Evolutionary conservation across 192 early-diverging fungal species (phyloP), one percentile per base, ranked within the genome.

Genomic region (Rhizophagus sp.): DNA sequence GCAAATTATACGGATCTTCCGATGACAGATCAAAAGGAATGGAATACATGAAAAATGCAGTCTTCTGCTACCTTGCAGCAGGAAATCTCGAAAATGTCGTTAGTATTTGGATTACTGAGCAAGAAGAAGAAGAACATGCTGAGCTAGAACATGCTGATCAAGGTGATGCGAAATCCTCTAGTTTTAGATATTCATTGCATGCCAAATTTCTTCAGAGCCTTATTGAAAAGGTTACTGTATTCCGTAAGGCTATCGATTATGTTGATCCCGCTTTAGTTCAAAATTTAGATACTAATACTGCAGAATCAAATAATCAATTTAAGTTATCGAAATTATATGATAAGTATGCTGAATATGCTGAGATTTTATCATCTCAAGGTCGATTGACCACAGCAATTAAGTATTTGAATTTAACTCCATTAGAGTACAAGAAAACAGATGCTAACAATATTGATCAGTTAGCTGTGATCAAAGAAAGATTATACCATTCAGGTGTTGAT

Each of bases 141-240:
- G 79, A 82, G 41, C 66, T 73, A 62, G 70, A 79, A 49, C 10
- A 57, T 44, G 76, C 41, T 34, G 68, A 63, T 22, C 61, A 75
- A 17, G 70, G 76, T 27, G 68, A 73, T 50, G 11, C 27, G 3
- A 62, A 27, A 49, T 61, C 44, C 25, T 67, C 78, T 6, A 61
- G 68, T 12, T 87, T 83, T 4, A 77, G 79, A 11, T 86, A 88
- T 65, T 83, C 86, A 39, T 88, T 85, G 36, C 86, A 88, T 63
- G 83, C 88, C 36, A 80, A 86, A 27, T 83, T 89, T 7, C 83
- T 99, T 25, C 95, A 97, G 57, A 79, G 85, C 63, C 83, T 98
- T 15, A 89, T 98, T 64, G 97, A 98, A 80, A 96, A 97, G 85
- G 92, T 98, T 30, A 90, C 96, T 12, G 92, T 99, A 39, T 97